A percentile compares a stretch with the other conserved stretches of the same genome.
phyloP scores from a whole-genome alignment of 1,284 basidiomycete species.

The Ganoderma boninense region DNA sequence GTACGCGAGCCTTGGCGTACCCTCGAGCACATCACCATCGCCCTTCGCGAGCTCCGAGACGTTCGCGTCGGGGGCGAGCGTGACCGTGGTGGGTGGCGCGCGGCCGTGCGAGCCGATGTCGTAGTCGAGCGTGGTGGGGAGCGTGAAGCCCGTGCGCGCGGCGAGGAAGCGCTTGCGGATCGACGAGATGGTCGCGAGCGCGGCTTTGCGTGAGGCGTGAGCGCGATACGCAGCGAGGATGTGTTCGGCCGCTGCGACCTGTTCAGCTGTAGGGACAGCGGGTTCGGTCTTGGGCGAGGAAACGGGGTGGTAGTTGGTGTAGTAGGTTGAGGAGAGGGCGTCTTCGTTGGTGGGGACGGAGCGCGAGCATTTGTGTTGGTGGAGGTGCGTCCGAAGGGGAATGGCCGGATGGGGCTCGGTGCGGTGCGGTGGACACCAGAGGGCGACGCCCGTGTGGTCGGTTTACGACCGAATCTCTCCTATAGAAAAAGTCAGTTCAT shows the following conservation, averaged over 20 bases:
- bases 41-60: slow-evolving; percentile 1
- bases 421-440: slow-evolving; percentile 14
- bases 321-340: slow-evolving; percentile 10
- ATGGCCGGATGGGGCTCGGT: slow-evolving; percentile 24
- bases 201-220: slow-evolving; percentile 27
- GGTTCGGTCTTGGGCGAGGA: slow-evolving; percentile 15
- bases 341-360: slow-evolving; percentile 4
- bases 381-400: slow-evolving; percentile 14
- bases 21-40: slow-evolving; percentile 16
- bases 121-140: slow-evolving; percentile 40
- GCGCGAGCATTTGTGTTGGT: neutral
- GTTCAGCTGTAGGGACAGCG: slow-evolving; percentile 27
- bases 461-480: slow-evolving; percentile 22
- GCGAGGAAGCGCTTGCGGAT: slow-evolving; percentile 37
- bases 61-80: slow-evolving; percentile 13
- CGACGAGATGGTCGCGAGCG: slow-evolving; percentile 33
- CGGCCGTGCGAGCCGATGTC: slow-evolving; percentile 26
- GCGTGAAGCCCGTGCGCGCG: slow-evolving; percentile 33
- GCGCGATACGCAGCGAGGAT: slow-evolving; percentile 40
- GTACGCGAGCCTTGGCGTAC: slow-evolving; percentile 44
- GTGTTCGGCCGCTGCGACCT: slow-evolving; percentile 37
- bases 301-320: slow-evolving; percentile 22
- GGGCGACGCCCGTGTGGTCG: slow-evolving; percentile 11
- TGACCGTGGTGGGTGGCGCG: slow-evolving; percentile 26
- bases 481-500: slow-evolving; percentile 4